Conservation (phyloP, 805 yeast species). For the Spathaspora hagerdaliae region DNA sequence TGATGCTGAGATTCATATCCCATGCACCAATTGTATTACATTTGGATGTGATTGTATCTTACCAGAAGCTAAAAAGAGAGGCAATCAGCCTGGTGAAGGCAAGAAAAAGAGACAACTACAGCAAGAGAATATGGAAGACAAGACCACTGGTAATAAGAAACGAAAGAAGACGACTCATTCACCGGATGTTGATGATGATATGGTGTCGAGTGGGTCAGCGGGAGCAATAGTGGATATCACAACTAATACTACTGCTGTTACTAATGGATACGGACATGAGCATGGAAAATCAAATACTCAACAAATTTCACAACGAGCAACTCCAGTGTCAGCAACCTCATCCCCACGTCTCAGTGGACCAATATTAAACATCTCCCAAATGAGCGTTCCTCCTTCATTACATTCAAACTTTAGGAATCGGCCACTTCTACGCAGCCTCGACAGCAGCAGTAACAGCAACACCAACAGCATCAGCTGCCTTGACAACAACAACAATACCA, state of each 20-base stretch:
- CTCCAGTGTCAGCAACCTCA: conserved; percentile 5
- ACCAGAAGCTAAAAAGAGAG: conserved; percentile 55
- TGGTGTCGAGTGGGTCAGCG: no score
- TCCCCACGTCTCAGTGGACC: conserved; percentile 24
- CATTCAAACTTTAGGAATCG: conserved; percentile 37
- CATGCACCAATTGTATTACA: conserved; percentile 57
- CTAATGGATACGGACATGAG: not conserved
- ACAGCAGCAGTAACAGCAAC: conserved; percentile 17
- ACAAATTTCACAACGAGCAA: conserved; percentile 1
- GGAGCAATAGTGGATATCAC: not conserved
- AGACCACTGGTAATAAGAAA: not conserved
- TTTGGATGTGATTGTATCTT: conserved; percentile 69
- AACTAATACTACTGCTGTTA: not conserved
- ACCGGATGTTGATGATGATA: no score
- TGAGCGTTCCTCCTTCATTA: conserved; percentile 40
- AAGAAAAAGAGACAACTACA: conserved; percentile 2
- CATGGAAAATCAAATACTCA: not conserved
- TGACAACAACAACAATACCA: no score
- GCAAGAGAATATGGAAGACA: not conserved
- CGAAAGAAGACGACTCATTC: no score
- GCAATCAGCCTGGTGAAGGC: conserved; percentile 15
- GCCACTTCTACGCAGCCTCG: conserved; percentile 35
- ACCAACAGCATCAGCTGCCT: not conserved
- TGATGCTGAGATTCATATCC: conserved; percentile 55
- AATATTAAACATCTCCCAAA: conserved; percentile 38